Base-by-base conservation (phyloP, 2,329 filamentous ascomycete genomes). In the Phyllosticta citrichinensis region DNA sequence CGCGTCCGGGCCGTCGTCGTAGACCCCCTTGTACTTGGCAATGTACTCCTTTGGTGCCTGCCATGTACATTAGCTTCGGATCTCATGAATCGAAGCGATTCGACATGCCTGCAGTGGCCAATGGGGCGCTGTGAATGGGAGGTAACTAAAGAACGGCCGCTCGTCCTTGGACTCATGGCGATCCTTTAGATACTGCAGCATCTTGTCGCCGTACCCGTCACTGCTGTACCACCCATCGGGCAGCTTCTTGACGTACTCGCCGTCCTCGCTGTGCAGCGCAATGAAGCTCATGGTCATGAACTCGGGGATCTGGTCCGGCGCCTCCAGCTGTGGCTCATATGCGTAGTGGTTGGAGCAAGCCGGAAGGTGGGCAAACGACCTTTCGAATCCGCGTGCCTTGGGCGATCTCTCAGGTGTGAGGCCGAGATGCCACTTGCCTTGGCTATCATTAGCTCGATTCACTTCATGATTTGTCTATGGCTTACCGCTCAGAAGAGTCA, bases 121-220 rank as follows among this genome's bases (percentile, higher is more conserved):
- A 64, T 86, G 83, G 1, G 83, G 83, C 0, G 83, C 83, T 0
- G 82, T 83, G 68, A 85, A 86, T 1, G 83, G 82, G 2, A 83
- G 73, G 67, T 84, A 85, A 1, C 73, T 82, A 65, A 85, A 86
- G 73, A 86, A 85, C 0, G 83, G 77, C 47, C 75, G 69, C 56
- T 72, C 67, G 19, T 74, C 72, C 11, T 73, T 68, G 8, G 70
- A 66, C 54, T 69, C 70, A 2, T 70, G 67, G 11, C 72, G 69
- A 9, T 73, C 72, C 22, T 71, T 69, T 14, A 75, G 64, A 58
- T 75, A 75, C 5, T 67, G 63, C 3, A 75, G 63, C 69, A 75
- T 73, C 64, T 75, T 75, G 58, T 74, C 69, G 12, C 71, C 71
- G 51, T 75, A 76, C 0, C 73, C 72, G 55, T 76, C 64, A 55